Conservation (phyloP, 805 yeast genomes). For the Yamadazyma philogaea region DNA sequence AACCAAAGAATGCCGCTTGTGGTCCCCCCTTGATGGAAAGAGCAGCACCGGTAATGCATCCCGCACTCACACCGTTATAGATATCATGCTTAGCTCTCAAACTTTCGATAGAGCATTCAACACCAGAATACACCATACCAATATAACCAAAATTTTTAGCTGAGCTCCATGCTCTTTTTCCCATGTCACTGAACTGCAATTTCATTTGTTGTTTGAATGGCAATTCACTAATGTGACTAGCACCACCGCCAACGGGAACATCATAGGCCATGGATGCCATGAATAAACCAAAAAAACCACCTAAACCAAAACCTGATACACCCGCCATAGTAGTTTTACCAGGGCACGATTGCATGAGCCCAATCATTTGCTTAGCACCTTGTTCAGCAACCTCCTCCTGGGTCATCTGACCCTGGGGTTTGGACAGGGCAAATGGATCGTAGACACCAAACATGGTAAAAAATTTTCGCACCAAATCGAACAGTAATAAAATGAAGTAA, state of each 20-base stretch:
- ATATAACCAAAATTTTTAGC: conserved; percentile 94
- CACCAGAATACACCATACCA: conserved; percentile 88
- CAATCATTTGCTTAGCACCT: conserved; percentile 81
- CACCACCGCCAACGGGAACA: conserved; percentile 64
- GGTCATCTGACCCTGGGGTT: conserved; percentile 54
- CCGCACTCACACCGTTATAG: conserved; percentile 88
- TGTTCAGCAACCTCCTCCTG: conserved; percentile 91
- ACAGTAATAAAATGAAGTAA: background rate
- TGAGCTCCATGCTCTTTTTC: conserved; percentile 76
- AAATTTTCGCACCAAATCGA: conserved; percentile 3
- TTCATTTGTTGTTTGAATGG: conserved; percentile 94
- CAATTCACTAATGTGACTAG: conserved; percentile 66
- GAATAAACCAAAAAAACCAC: conserved; percentile 93
- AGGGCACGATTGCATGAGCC: conserved; percentile 88
- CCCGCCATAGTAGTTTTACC: conserved; percentile 92
- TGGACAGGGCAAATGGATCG: conserved; percentile 35
- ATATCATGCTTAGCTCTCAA: conserved; percentile 87
- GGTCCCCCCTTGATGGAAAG: conserved; percentile 92
- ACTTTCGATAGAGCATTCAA: conserved; percentile 86
- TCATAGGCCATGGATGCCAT: conserved; percentile 87
- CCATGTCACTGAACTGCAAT: conserved; percentile 89
- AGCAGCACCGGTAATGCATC: conserved; percentile 96
- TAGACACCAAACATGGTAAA: conserved; percentile 38
- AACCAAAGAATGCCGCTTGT: conserved; percentile 83
- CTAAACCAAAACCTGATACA: conserved; percentile 88